A percentile compares a stretch with the other conserved stretches of the same genome.
These are phyloP conservation scores for Coccomyxa subellipsoidea DNA, from an alignment of 163 green algal species.

Conservation along the genomic window DNA sequence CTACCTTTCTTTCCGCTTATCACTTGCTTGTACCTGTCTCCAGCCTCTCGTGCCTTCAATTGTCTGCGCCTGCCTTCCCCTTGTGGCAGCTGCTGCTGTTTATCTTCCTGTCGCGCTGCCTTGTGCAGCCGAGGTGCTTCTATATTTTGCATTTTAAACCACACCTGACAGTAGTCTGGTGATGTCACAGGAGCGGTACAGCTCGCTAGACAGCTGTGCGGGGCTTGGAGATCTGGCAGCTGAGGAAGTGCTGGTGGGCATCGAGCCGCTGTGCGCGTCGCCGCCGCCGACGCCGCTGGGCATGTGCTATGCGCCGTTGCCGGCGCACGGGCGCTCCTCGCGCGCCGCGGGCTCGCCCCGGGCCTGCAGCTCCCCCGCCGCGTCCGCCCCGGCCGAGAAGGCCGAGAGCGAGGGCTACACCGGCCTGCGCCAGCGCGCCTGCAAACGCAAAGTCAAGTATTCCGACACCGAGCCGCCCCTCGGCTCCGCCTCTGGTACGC, in stretches of 20 bases:
- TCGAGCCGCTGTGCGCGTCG: neutral
- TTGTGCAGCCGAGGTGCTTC: no score
- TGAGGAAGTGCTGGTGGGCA: neutral
- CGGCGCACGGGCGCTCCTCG: neutral
- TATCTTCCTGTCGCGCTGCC: no score
- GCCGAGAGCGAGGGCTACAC: neutral
- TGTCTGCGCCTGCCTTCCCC: no score
- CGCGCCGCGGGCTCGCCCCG: neutral
- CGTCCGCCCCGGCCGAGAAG: neutral
- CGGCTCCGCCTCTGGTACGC: neutral
- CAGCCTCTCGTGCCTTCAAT: no score
- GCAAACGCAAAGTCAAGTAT: neutral
- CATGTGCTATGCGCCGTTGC: neutral
- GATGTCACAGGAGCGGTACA: neutral
- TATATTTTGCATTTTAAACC: no score
- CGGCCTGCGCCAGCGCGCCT: neutral
- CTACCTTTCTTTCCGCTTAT: no score
- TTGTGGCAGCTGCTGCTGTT: no score
- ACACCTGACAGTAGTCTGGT: neutral
- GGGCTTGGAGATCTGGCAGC: neutral
- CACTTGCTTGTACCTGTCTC: no score
- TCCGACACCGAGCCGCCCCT: neutral
- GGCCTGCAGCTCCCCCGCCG: neutral
- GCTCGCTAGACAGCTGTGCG: neutral
- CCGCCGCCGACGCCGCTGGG: neutral